Percentiles rank a stretch among this genome's conserved stretches.
Conservation (phyloP, 768 basidiomycete genomes). For the Rhodotorula sphaerocarpa region DNA sequence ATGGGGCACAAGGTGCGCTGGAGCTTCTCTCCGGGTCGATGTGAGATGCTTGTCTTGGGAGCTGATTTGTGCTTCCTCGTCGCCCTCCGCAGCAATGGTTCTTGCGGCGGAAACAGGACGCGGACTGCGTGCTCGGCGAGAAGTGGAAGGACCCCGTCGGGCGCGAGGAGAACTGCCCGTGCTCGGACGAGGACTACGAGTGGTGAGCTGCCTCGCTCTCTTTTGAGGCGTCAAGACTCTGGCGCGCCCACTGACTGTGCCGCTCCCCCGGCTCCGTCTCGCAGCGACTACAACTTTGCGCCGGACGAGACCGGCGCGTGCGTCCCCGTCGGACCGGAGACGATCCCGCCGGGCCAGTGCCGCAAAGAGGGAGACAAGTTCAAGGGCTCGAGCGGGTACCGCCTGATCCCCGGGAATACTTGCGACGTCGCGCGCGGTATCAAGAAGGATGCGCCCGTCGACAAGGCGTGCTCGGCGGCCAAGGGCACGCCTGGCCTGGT, state of each 20-base stretch:
- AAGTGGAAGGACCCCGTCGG: conserved; percentile 80
- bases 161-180: conserved; percentile 69
- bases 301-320: conserved; percentile 61
- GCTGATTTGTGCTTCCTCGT: background rate
- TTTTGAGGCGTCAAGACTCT: background rate
- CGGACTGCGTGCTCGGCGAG: conserved; percentile 79
- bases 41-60: no score
- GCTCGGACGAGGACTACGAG: conserved; percentile 82
- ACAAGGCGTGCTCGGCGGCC: conserved; percentile 57
- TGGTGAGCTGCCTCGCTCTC: conserved; percentile 54
- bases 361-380: conserved; percentile 56
- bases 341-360: conserved; percentile 69
- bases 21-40: background rate
- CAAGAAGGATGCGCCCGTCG: conserved; percentile 59
- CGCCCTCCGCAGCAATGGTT: conserved; percentile 79
- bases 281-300: conserved; percentile 82
- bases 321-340: conserved; percentile 77
- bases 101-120: conserved; percentile 66
- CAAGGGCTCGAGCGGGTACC: conserved; percentile 80
- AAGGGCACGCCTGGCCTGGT: conserved; percentile 68
- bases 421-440: conserved; percentile 58
- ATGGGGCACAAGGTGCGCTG: conserved; percentile 79
- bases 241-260: conserved; percentile 1
- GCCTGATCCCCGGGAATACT: conserved; percentile 84
- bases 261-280: background rate